Conservation (phyloP, 2,329 filamentous ascomycete genomes). For the Paraphoma chrysanthemicola region DNA sequence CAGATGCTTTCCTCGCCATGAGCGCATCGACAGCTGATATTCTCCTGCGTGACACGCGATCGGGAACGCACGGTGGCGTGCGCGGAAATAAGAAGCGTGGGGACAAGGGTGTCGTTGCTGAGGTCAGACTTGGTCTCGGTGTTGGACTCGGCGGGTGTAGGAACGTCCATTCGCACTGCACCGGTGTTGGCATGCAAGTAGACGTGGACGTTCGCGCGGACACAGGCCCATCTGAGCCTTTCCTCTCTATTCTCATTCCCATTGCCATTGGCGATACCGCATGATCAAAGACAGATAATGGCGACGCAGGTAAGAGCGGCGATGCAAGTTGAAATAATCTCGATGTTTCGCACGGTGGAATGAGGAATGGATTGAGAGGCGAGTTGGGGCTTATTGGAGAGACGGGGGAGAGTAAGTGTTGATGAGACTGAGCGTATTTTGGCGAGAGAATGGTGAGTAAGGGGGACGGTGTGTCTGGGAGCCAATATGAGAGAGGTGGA, state of each 20-base stretch:
- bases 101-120: background rate
- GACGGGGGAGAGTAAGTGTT: too few species aligned
- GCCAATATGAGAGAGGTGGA: conserved; percentile 23
- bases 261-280: conserved; percentile 11
- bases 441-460: too few species aligned
- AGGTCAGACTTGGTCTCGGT: too few species aligned
- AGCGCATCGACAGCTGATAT: background rate
- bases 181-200: too few species aligned
- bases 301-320: conserved; percentile 23
- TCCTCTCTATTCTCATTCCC: too few species aligned
- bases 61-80: conserved; percentile 10
- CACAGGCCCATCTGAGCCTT: too few species aligned
- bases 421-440: too few species aligned
- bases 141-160: too few species aligned
- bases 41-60: background rate
- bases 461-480: conserved; percentile 14
- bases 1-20: background rate
- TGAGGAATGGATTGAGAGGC: conserved; percentile 23
- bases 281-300: conserved; percentile 25
- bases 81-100: conserved; percentile 21
- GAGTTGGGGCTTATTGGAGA: background rate
- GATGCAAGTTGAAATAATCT: conserved; percentile 6
- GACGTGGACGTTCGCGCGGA: too few species aligned
- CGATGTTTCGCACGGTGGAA: conserved; percentile 1
- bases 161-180: too few species aligned